A percentile compares a stretch with the other conserved stretches of the same genome.
Evolutionary conservation across 441 rosid genomes (phyloP).

Genomic region (Manihot esculenta): DNA sequence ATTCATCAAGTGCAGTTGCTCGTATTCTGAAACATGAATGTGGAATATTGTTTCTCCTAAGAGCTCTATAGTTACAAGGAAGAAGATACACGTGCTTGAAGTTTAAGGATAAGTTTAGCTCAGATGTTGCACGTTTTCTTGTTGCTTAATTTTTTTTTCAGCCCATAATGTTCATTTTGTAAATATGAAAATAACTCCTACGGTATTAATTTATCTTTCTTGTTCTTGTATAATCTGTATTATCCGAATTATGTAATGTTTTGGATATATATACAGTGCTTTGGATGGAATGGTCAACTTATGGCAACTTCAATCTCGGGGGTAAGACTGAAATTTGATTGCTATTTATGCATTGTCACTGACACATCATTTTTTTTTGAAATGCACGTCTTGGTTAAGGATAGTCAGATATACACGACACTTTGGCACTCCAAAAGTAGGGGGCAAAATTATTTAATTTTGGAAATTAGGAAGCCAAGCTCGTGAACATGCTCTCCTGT

Average conservation of each 20-base stretch:
- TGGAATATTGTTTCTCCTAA: background rate
- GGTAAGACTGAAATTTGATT: conserved; percentile 40
- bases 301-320: conserved; percentile 79
- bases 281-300: conserved; percentile 79
- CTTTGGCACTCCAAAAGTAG: background rate
- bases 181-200: background rate
- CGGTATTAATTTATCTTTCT: background rate
- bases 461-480: background rate
- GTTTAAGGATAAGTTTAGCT: background rate
- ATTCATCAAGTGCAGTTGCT: background rate
- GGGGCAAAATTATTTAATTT: background rate
- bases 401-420: background rate
- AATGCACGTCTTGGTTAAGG: background rate
- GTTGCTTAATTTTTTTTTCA: background rate
- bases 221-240: conserved; percentile 6
- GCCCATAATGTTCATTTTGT: background rate
- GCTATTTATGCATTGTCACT: background rate
- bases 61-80: conserved; percentile 3
- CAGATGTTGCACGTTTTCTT: background rate
- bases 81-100: background rate
- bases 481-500: background rate
- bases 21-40: background rate
- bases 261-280: conserved; percentile 54
- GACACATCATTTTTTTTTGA: background rate
- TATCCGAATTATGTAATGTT: conserved; percentile 26